A percentile compares a stretch with the other conserved stretches of the same genome.
Evolutionary conservation across 1,284 basidiomycete species (phyloP).

Genomic region (Sporisorium scitamineum): DNA sequence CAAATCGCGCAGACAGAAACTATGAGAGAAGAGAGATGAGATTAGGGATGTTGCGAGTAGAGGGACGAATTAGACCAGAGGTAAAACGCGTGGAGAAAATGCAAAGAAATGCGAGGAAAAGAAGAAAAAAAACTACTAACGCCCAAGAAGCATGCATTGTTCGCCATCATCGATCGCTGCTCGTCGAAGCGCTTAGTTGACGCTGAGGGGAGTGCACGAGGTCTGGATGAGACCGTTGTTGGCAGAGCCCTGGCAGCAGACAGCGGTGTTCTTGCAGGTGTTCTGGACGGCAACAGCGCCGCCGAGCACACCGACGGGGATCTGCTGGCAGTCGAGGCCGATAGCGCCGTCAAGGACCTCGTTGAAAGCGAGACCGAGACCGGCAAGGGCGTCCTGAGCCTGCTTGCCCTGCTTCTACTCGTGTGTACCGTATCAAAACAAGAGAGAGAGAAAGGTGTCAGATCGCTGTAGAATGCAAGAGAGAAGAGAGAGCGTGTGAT

Average conservation of each 20-base stretch:
- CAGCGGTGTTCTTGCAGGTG: conserved; percentile 51
- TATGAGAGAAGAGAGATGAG: not conserved
- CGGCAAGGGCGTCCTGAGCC: conserved; percentile 48
- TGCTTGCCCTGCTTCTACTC: conserved; percentile 46
- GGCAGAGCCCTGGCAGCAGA: conserved; percentile 48
- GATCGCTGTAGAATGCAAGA: conserved; percentile 6
- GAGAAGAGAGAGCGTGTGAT: not conserved
- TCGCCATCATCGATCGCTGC: conserved; percentile 2
- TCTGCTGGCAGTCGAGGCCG: conserved; percentile 54
- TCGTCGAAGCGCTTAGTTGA: conserved; percentile 42
- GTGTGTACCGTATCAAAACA: conserved; percentile 2
- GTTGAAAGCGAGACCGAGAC: conserved; percentile 56
- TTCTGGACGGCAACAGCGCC: conserved; percentile 36
- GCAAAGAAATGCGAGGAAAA: conserved; percentile 5
- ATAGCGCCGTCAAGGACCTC: conserved; percentile 42
- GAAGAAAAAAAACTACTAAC: not conserved
- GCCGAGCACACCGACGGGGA: conserved; percentile 39
- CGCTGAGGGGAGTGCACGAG: conserved; percentile 51
- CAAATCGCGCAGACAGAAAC: not conserved
- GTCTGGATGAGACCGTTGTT: conserved; percentile 58
- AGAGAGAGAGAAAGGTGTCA: conserved; percentile 11
- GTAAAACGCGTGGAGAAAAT: not conserved
- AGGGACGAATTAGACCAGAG: not conserved
- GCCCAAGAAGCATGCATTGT: not conserved
- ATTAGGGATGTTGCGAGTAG: conserved; percentile 3